Conservation (phyloP, 2,329 filamentous ascomycete species). For the Zymoseptoria tritici region DNA sequence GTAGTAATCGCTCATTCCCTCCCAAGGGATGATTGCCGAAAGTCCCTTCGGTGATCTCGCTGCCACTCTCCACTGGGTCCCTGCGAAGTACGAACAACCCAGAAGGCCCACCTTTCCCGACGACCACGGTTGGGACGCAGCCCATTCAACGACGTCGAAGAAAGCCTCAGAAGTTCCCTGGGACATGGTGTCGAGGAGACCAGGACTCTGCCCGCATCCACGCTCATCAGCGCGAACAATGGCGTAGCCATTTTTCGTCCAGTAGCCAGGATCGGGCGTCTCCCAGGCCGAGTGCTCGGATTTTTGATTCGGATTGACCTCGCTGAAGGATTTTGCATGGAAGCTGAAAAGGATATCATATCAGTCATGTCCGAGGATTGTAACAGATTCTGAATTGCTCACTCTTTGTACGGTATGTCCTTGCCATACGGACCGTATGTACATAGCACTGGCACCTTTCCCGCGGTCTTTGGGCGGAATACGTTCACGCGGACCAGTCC, state of each 20-base stretch:
- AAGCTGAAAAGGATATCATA: constrained; percentile 31
- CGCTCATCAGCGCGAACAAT: constrained; percentile 30
- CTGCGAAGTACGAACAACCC: constrained; percentile 40
- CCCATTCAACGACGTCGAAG: constrained; percentile 39
- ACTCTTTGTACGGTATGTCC: constrained; percentile 52
- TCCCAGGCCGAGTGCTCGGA: constrained; percentile 41
- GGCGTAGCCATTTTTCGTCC: constrained; percentile 30
- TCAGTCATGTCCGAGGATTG: too few species aligned
- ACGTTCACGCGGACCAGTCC: constrained; percentile 30
- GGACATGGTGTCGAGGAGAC: constrained; percentile 39
- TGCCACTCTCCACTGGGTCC: constrained; percentile 37
- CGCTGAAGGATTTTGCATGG: constrained; percentile 42
- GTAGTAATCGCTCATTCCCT: constrained; percentile 42
- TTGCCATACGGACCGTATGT: constrained; percentile 71
- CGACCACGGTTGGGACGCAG: constrained; percentile 39
- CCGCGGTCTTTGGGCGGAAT: constrained; percentile 27
- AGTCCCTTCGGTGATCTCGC: constrained; percentile 36
- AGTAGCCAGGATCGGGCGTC: constrained; percentile 35
- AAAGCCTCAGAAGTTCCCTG: constrained; percentile 40
- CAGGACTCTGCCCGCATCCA: constrained; percentile 30
- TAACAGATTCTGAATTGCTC: too few species aligned
- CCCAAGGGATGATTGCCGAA: constrained; percentile 42
- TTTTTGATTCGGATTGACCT: constrained; percentile 33
- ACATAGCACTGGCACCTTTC: constrained; percentile 53
- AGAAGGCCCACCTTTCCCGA: constrained; percentile 39